Percentiles rank a stretch among this genome's conserved stretches.
These are phyloP conservation scores for Usnea hakonensis DNA, from an alignment of 495 filamentous ascomycete genomes.

Conservation along the genomic window DNA sequence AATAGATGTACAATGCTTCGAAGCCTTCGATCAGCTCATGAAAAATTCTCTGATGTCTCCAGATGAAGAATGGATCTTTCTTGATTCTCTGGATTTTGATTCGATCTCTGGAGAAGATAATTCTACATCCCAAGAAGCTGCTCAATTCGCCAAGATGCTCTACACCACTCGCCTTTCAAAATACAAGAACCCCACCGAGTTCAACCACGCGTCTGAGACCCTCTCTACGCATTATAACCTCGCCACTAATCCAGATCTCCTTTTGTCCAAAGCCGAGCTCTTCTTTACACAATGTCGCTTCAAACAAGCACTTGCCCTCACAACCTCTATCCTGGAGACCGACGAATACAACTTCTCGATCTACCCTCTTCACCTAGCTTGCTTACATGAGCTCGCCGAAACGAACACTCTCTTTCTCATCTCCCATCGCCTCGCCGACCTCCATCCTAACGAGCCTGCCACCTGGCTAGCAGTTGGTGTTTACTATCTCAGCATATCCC, in stretches of 20 bases:
- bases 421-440: conserved; percentile 89
- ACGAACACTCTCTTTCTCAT: conserved; percentile 87
- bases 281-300: conserved; percentile 94
- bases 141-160: conserved; percentile 90
- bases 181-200: conserved; percentile 77
- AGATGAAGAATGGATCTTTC: conserved; percentile 87
- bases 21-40: conserved; percentile 96
- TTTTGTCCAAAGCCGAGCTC: conserved; percentile 85
- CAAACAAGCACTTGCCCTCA: conserved; percentile 74
- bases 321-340: conserved; percentile 65
- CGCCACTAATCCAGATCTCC: conserved; percentile 76
- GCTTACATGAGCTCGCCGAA: conserved; percentile 77
- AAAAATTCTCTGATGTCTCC: conserved; percentile 97
- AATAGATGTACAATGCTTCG: conserved; percentile 97
- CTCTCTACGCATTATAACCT: conserved; percentile 92
- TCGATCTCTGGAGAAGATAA: conserved; percentile 55
- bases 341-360: conserved; percentile 72
- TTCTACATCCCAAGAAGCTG: conserved; percentile 66
- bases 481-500: conserved; percentile 85
- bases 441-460: conserved; percentile 80
- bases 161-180: conserved; percentile 96
- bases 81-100: conserved; percentile 88
- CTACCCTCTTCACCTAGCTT: conserved; percentile 87
- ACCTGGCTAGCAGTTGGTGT: conserved; percentile 91
- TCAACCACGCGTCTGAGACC: conserved; percentile 81